Percentiles rank a stretch among this genome's conserved stretches.
Evolutionary conservation across 2,329 filamentous ascomycete genomes (phyloP).

Genomic region (Zelopaecilomyces penicillatus): DNA sequence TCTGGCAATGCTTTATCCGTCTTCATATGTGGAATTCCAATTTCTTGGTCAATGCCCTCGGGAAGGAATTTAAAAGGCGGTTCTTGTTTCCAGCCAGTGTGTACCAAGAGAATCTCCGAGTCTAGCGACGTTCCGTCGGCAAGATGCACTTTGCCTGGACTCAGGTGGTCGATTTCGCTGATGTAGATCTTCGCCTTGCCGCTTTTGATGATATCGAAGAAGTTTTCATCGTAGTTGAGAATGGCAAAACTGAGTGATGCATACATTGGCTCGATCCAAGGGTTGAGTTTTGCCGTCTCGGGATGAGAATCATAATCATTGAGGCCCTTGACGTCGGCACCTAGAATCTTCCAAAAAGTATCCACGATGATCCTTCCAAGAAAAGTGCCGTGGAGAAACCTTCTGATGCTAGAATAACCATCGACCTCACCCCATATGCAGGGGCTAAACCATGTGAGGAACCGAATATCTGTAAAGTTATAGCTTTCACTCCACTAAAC

Average conservation of each 20-base stretch:
- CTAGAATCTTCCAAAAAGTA: conserved; percentile 50
- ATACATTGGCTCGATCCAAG: conserved; percentile 44
- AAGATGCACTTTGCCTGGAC: conserved; percentile 39
- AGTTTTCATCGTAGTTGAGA: conserved; percentile 49
- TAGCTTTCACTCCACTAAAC: conserved; percentile 33
- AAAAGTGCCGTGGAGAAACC: conserved; percentile 48
- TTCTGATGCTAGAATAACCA: conserved; percentile 46
- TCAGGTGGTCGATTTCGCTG: conserved; percentile 40
- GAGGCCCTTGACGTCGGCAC: conserved; percentile 43
- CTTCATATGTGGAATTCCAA: conserved; percentile 40
- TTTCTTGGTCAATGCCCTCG: conserved; percentile 33
- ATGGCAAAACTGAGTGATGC: conserved; percentile 49
- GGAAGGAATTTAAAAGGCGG: conserved; percentile 44
- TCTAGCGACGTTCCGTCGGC: conserved; percentile 37
- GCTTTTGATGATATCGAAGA: conserved; percentile 46
- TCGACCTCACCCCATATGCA: conserved; percentile 62
- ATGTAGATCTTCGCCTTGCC: conserved; percentile 46
- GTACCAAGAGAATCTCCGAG: conserved; percentile 45
- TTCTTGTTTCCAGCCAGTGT: conserved; percentile 50
- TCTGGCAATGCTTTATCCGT: conserved; percentile 11
- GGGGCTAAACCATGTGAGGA: conserved; percentile 66
- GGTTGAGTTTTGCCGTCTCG: conserved; percentile 44
- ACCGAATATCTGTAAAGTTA: conserved; percentile 40
- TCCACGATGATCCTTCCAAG: conserved; percentile 48
- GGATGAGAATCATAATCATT: conserved; percentile 48